A percentile compares a stretch with the other conserved stretches of the same genome.
These are phyloP conservation scores for Leccinum fibrillosum DNA, from an alignment of 768 basidiomycete genomes.

Conservation along the genomic window DNA sequence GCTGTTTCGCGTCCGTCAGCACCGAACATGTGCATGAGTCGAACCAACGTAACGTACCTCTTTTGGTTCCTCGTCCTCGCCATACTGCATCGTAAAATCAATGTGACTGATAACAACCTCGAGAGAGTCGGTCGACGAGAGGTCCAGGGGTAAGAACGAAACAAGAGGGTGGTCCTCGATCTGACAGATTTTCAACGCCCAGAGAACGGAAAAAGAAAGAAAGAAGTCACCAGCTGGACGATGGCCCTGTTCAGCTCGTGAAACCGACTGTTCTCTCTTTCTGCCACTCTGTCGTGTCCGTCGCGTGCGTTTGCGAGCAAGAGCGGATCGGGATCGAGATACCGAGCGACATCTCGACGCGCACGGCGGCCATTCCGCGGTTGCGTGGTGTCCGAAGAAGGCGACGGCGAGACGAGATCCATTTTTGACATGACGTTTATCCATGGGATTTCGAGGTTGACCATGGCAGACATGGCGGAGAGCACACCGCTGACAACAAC, in stretches of 20 bases:
- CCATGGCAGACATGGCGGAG: conserved; percentile 99
- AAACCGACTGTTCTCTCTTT: conserved; percentile 75
- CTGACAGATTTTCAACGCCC: conserved; percentile 37
- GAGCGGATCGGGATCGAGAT: conserved; percentile 93
- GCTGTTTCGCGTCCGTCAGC: conserved; percentile 43
- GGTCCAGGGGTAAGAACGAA: conserved; percentile 92
- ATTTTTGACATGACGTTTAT: conserved; percentile 99
- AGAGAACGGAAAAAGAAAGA: neutral
- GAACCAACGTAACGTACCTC: conserved; percentile 52
- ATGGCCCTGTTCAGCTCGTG: conserved; percentile 94
- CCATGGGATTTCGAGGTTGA: conserved; percentile 95
- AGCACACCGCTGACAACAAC: conserved; percentile 70
- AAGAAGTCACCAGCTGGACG: conserved; percentile 70
- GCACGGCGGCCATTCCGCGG: conserved; percentile 70
- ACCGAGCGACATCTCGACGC: conserved; percentile 85
- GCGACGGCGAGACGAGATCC: conserved; percentile 74
- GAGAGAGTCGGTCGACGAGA: conserved; percentile 85
- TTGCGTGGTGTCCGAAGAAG: conserved; percentile 40
- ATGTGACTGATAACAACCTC: conserved; percentile 92
- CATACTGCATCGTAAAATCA: conserved; percentile 98
- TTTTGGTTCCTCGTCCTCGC: conserved; percentile 97
- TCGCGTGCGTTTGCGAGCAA: conserved; percentile 60
- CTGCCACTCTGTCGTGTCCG: conserved; percentile 41
- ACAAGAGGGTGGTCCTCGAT: conserved; percentile 99
- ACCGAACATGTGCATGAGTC: neutral